Base-by-base conservation (phyloP, 2,329 filamentous ascomycete species). In the Mycosphaerella sp. region DNA sequence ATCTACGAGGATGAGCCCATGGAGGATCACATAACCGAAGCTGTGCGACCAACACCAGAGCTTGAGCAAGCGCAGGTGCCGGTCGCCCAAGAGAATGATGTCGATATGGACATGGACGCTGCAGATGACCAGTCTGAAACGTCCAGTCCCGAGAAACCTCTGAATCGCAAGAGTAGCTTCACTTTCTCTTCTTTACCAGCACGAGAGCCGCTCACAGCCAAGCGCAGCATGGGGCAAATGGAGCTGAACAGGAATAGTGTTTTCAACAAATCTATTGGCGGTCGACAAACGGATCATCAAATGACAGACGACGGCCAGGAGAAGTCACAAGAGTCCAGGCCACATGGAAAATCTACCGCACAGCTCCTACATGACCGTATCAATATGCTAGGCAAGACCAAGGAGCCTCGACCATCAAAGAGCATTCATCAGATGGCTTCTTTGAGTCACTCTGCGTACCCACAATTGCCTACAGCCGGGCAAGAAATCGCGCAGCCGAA, bases 101-200 rank as follows among this genome's bases (percentile, higher is more conserved):
- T 73, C 26, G 67, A 72, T 11, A 71, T 73, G 41, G 58, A 58
- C 14, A 48, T 53, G 10, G 64, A 64, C 45, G 78, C 80, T 39
- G 80, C 63, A 45, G 60, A 57, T 9, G 57, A 58, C 11, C 80
- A 57, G 72, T 73, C 57, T 7, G 62, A 64, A 38, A 51, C 76
- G 0, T 89, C 87, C 0, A 91, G 86, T 62, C 87, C 87, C 0
- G 82, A 87, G 46, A 80, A 88, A 61, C 86, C 86, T 1, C 77
- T 88, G 31, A 80, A 95, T 61, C 85, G 92, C 56, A 97, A 97
- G 77, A 95, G 91, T 72, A 97, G 92, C 69, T 79, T 98, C 56
- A 95, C 87, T 55, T 97, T 98, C 73, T 89, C 93, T 38, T 89
- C 93, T 14, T 77, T 98, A 10, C 93, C 93, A 31, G 91, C 92